These are phyloP conservation scores for Albophoma yamanashiensis DNA, from an alignment of 2,329 filamentous ascomycete genomes.

Conservation along the genomic window DNA sequence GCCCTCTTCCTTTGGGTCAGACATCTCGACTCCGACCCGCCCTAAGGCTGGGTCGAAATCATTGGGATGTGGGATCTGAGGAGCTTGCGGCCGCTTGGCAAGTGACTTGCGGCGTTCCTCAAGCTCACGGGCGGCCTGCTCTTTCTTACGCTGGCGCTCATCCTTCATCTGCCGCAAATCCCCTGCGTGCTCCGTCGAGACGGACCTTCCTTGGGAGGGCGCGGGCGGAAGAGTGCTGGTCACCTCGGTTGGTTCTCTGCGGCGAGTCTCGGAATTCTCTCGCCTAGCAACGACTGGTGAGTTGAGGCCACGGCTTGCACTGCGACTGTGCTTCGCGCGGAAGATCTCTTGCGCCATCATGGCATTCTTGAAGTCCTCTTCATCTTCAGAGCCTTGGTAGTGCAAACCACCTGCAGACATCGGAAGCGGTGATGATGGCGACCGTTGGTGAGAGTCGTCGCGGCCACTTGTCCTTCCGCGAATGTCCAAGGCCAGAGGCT, in stretches of 20 bases:
- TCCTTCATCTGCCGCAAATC: conserved; percentile 46
- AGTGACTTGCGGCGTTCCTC: conserved; percentile 81
- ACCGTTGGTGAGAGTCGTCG: conserved; percentile 49
- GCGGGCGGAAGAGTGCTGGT: conserved; percentile 20
- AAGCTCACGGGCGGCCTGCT: conserved; percentile 71
- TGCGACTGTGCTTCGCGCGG: conserved; percentile 42
- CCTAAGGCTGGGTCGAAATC: conserved; percentile 26
- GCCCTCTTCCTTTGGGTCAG: conserved; percentile 27
- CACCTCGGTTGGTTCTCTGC: conserved; percentile 19
- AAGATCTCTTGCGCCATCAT: conserved; percentile 44
- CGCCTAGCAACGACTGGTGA: conserved; percentile 23
- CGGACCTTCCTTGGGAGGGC: conserved; percentile 18
- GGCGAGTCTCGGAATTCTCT: conserved; percentile 29
- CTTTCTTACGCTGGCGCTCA: conserved; percentile 57
- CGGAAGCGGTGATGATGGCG: conserved; percentile 72
- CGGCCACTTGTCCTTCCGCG: conserved; percentile 55
- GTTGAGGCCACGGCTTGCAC: conserved; percentile 29
- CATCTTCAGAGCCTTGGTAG: conserved; percentile 47
- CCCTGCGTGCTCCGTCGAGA: conserved; percentile 37
- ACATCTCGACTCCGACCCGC: conserved; percentile 27
- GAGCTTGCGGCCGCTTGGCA: conserved; percentile 68
- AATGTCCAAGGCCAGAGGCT: conserved; percentile 31
- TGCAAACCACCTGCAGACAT: conserved; percentile 44
- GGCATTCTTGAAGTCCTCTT: conserved; percentile 47
- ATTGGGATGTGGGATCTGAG: conserved; percentile 66